Evolutionary conservation across 169 alveolate species (phyloP).

Genomic region (Eimeria sp.): DNA sequence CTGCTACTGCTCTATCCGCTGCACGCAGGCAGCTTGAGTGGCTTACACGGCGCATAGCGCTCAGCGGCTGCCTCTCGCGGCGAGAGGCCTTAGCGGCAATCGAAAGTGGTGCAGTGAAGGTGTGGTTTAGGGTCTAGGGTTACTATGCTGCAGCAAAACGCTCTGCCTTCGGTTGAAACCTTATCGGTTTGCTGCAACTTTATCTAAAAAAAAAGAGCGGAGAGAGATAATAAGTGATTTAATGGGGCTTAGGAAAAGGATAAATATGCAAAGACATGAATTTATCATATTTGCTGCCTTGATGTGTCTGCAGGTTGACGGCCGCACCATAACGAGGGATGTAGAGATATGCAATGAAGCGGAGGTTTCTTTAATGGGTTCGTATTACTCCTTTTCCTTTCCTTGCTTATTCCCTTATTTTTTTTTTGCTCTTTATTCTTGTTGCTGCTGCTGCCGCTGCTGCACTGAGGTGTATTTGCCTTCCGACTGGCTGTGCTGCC

Average conservation of each 20-base stretch:
- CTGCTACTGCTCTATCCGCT: not conserved
- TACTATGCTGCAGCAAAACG: no score
- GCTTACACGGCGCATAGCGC: slow-evolving; percentile 48
- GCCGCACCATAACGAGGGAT: slow-evolving; percentile 10
- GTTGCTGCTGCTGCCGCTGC: not conserved
- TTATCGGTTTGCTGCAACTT: not conserved
- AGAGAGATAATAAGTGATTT: not conserved
- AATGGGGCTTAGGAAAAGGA: not conserved
- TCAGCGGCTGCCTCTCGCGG: slow-evolving; percentile 41
- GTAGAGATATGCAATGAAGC: slow-evolving; percentile 45
- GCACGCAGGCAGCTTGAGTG: slow-evolving; percentile 44
- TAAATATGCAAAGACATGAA: not conserved
- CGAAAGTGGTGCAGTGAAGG: slow-evolving; percentile 24
- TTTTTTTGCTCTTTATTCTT: not conserved
- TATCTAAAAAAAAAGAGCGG: not conserved
- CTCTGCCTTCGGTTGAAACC: not conserved
- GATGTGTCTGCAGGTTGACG: not conserved
- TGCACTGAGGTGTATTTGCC: not conserved
- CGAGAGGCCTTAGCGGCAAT: slow-evolving; percentile 34
- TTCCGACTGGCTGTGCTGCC: not conserved
- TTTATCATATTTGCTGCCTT: not conserved
- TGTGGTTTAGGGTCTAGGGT: not conserved
- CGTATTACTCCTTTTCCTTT: not conserved
- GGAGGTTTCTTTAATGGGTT: not conserved
- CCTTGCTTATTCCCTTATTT: not conserved